Evolutionary conservation across 164 flowering plant genomes (phyloP).

Genomic region (Cinnamomum chago): DNA sequence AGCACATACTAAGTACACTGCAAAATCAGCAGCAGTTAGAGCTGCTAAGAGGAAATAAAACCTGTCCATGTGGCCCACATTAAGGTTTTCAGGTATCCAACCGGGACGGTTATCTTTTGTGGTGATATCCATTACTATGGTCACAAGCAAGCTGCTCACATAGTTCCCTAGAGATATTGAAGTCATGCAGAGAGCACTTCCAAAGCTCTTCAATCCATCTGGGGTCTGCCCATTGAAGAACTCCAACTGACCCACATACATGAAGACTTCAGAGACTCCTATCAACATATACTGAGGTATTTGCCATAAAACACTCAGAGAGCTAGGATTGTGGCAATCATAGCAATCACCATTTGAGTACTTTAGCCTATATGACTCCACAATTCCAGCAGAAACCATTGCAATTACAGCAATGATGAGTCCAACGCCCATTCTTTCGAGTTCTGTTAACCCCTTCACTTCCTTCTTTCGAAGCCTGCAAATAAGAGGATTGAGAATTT

Average conservation of each 20-base stretch:
- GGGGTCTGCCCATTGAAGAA: constrained; percentile 88
- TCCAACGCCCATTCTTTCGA: constrained; percentile 86
- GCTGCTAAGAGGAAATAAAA: constrained; percentile 77
- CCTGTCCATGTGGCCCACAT: constrained; percentile 77
- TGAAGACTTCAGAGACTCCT: constrained; percentile 89
- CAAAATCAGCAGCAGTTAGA: constrained; percentile 49
- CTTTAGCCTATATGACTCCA: constrained; percentile 66
- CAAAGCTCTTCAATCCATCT: constrained; percentile 89
- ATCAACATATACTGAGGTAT: constrained; percentile 75
- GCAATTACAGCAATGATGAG: constrained; percentile 69
- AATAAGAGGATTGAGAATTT: constrained; percentile 57
- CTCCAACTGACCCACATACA: constrained; percentile 89
- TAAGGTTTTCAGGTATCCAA: constrained; percentile 89
- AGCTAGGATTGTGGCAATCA: constrained; percentile 62
- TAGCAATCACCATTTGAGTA: constrained; percentile 47
- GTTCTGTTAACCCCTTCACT: constrained; percentile 61
- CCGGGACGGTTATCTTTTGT: constrained; percentile 55
- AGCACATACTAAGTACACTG: constrained; percentile 56
- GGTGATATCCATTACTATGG: constrained; percentile 74
- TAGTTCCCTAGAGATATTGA: constrained; percentile 89
- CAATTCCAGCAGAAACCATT: constrained; percentile 76
- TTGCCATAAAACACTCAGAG: constrained; percentile 87
- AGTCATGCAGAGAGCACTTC: constrained; percentile 91
- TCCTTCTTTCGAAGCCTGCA: constrained; percentile 35
- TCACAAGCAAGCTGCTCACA: constrained; percentile 75